phyloP scores from a whole-genome alignment of 1,284 basidiomycete genomes.

The Heterobasidion occidentale region DNA sequence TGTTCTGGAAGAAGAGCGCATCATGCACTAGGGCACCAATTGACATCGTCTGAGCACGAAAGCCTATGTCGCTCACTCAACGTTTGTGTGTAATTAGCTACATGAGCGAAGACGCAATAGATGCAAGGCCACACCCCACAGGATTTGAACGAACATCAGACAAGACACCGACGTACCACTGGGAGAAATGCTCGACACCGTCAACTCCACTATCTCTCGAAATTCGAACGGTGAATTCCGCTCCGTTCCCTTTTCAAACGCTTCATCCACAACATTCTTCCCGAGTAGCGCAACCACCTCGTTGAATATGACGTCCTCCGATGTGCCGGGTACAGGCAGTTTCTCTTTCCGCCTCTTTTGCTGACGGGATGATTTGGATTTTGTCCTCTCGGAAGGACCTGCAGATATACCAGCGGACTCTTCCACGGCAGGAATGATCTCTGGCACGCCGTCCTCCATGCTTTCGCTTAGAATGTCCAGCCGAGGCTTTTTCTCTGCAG shows the following conservation, averaged over 20 bases:
- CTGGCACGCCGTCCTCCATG: neutral
- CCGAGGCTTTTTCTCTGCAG: conserved; percentile 31
- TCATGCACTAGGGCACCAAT: too few relatives aligned
- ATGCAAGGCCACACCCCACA: too few relatives aligned
- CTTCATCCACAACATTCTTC: conserved; percentile 41
- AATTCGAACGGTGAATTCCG: conserved; percentile 54
- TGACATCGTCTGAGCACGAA: too few relatives aligned
- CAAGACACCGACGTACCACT: conserved; percentile 39
- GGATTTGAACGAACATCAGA: too few relatives aligned
- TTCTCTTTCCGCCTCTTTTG: conserved; percentile 19
- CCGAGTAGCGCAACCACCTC: conserved; percentile 71
- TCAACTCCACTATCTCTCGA: conserved; percentile 58
- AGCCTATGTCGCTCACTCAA: too few relatives aligned
- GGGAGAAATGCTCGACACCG: conserved; percentile 55
- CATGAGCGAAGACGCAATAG: too few relatives aligned
- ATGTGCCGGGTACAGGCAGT: conserved; percentile 57
- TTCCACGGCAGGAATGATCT: neutral
- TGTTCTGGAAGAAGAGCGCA: neutral
- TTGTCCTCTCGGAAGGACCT: neutral
- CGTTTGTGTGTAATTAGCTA: too few relatives aligned
- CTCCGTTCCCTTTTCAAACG: conserved; percentile 41
- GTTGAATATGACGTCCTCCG: conserved; percentile 69
- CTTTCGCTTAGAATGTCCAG: conserved; percentile 7
- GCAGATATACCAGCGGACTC: neutral
- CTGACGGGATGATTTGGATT: neutral